Percentiles rank a stretch among this genome's conserved stretches.
phyloP scores from a whole-genome alignment of 352 stramenopile genomes.

The Phytopythium oedochilum region DNA sequence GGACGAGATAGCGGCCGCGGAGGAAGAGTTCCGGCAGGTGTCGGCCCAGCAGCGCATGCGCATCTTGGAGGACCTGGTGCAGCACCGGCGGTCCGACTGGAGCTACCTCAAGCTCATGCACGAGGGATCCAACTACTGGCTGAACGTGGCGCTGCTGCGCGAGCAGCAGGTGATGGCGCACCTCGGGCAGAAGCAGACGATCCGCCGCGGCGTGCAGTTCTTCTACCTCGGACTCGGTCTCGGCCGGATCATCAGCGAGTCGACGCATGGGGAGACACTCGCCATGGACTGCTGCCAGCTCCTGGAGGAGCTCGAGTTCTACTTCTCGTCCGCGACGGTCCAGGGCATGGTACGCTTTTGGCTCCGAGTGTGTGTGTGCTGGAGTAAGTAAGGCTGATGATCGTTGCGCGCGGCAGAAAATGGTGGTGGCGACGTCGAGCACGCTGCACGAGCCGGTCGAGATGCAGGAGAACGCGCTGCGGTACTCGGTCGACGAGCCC shows the following conservation, averaged over 20 bases:
- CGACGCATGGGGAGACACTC: conserved; percentile 46
- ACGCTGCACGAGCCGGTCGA: conserved; percentile 53
- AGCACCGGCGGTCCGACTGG: conserved; percentile 69
- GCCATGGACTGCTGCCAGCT: conserved; percentile 73
- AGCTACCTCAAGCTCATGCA: conserved; percentile 83
- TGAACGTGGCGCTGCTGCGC: conserved; percentile 68
- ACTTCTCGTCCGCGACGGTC: conserved; percentile 66
- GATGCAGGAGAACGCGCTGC: conserved; percentile 25
- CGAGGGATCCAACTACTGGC: conserved; percentile 72
- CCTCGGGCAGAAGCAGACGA: conserved; percentile 50
- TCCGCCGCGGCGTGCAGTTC: conserved; percentile 62
- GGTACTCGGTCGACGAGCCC: conserved; percentile 44
- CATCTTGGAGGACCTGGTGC: conserved; percentile 69
- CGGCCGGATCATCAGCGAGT: conserved; percentile 52
- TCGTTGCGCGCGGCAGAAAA: conserved; percentile 61
- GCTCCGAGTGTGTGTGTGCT: too few relatives aligned
- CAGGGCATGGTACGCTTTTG: conserved; percentile 62
- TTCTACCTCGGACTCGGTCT: conserved; percentile 79
- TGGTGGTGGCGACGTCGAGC: conserved; percentile 75
- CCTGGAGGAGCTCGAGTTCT: conserved; percentile 85
- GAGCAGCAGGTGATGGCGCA: conserved; percentile 66
- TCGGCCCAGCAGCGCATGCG: conserved; percentile 64
- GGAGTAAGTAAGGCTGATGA: too few relatives aligned
- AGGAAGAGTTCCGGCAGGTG: conserved; percentile 42
- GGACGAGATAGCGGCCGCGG: conserved; percentile 8